Base-by-base conservation (phyloP, 2,329 filamentous ascomycete genomes). In the Ceratocystis diversiconidia region DNA sequence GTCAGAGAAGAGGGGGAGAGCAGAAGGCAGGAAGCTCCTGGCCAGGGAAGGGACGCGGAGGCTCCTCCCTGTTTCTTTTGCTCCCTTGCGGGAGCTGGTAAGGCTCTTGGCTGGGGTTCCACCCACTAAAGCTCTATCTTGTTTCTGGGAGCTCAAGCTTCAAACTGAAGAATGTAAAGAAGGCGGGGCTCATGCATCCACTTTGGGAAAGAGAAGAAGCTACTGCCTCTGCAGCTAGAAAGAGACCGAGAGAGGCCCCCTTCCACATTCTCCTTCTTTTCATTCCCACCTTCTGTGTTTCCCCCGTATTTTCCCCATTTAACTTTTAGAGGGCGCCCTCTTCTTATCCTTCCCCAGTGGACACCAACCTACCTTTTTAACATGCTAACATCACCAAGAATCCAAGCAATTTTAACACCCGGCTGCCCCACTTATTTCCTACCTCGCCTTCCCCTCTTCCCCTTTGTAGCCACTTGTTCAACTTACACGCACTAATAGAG, bases 31-130 rank as follows among this genome's bases (percentile, higher is more conserved):
- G 57, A 22, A 61, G 57, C 57, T 61, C 36, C 36, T 61, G 60
- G 22, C 19, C 60, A 44, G 43, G 60, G 36, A 44, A 62, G 60
- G 60, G 36, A 62, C 60, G 28, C 36, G 60, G 60, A 44, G 43
- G 60, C 50, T 64, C 50, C 62, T 64, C 5, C 62, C 50, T 63
- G 15, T 25, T 52, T 25, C n/a, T 19, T 12, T 25, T 52, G n/a
- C 17, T 52, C 48, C 48, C 48, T 52, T 25, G n/a, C n/a, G 22
- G 48, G 7, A 41, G 36, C 36, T 41, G 36, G 36, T 4, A 41
- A 41, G 36, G 36, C 36, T 41, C 36, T 15, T 41, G 36, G 36
- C 12, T 41, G 36, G 36, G 36, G 36, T 12, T 15, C 48, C 48
- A 52, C 8, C 48, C 48, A 52, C 22, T 52, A 25, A 52, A 52